Evolutionary conservation across 257 asterid genomes (phyloP), one percentile per base, ranked within the genome.

Genomic region (Prunella vulgaris): DNA sequence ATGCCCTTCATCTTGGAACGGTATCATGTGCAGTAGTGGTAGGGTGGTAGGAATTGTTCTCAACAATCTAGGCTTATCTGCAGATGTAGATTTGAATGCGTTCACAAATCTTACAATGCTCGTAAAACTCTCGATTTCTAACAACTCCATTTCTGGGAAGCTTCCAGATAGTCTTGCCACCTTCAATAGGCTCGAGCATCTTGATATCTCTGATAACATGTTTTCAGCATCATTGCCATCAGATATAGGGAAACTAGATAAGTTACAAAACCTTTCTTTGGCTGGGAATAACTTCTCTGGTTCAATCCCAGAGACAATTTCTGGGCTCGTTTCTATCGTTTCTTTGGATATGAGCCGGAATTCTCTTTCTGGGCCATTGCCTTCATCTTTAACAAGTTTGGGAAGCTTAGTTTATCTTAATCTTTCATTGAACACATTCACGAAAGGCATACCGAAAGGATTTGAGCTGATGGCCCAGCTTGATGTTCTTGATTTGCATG

Each of bases 1-100:
- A 10, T 93, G 99, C 24, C 96, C 96, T 46, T 82, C 94, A 4
- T 84, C 96, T 53, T 93, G 97, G 97, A 84, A 93, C 70, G 99
- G 99, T 30, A 86, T 93, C 33, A 83, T 83, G 89, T 93, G 99
- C 48, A 79, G 77, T 71, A 86, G 87, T 63, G 96, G 89, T 18
- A 84, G 83, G 77, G 96, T 92, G 54, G 92, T 89, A n/a, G 96
- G 85, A 2, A 89, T 93, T 80, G 89, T 81, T 48, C 95, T 93
- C 27, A 94, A 93, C 74, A 81, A 85, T 74, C 79, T 90, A 10
- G 93, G 88, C 44, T 76, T 92, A 69, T 69, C 83, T 1, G 96
- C 87, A 1, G 86, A 80, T 46, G 85, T 79, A 18, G 97, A 93
- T 74, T 84, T 93, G 81, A 77, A 88, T 67, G 85, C 82, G 2